Evolutionary conservation across 176 grass and related monocot species (phyloP).

Genomic region (Saccharum officinarum): DNA sequence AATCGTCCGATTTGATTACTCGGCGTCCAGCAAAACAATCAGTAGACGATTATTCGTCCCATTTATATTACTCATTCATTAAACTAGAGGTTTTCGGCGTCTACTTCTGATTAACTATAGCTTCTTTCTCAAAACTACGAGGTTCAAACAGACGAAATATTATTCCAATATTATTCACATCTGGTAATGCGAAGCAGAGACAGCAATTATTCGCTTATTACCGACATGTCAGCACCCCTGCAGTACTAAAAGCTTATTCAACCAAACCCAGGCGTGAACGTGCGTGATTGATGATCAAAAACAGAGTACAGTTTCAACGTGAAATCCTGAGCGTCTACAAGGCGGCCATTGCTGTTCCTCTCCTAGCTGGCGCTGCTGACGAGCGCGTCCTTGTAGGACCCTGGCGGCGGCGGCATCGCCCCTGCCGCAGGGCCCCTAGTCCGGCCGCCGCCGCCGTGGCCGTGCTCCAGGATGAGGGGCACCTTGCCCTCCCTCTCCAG

Average conservation of each 20-base stretch:
- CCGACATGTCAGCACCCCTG: not conserved
- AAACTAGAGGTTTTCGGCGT: no score
- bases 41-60: no score
- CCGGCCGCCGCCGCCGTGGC: slow-evolving; percentile 18
- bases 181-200: not conserved
- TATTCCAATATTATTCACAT: no score
- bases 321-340: not conserved
- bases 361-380: slow-evolving; percentile 47
- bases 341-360: not conserved
- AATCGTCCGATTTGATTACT: no score
- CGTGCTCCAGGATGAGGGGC: slow-evolving; percentile 72
- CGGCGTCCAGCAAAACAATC: no score
- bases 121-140: no score
- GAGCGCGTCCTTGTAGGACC: slow-evolving; percentile 72
- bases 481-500: slow-evolving; percentile 69
- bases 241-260: not conserved
- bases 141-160: not conserved
- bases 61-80: no score
- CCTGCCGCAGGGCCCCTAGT: not conserved
- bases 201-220: not conserved
- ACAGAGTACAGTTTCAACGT: not conserved
- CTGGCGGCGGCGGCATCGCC: not conserved
- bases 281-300: not conserved
- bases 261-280: not conserved
- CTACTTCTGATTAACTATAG: no score